These are phyloP conservation scores for Beauveria brongniartii DNA, from an alignment of 2,329 filamentous ascomycete genomes.

Conservation along the genomic window DNA sequence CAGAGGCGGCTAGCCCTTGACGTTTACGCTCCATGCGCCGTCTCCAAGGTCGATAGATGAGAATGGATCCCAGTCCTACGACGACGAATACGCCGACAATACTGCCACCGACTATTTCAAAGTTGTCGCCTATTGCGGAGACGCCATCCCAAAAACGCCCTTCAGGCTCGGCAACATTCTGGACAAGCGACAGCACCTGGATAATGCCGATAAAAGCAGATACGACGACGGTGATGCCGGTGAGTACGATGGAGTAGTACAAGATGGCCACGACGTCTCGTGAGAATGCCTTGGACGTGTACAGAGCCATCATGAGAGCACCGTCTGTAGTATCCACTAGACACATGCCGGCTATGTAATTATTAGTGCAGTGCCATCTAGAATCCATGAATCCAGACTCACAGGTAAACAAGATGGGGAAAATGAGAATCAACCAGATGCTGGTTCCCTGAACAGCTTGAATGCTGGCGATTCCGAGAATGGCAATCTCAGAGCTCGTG, in stretches of 20 bases:
- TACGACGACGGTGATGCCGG: conserved; percentile 72
- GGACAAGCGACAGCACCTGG: conserved; percentile 70
- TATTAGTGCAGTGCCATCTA: not conserved
- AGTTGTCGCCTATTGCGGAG: conserved; percentile 65
- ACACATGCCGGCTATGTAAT: conserved; percentile 77
- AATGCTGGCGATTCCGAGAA: conserved; percentile 83
- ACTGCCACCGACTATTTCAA: conserved; percentile 74
- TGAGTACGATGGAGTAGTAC: conserved; percentile 88
- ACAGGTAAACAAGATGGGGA: conserved; percentile 83
- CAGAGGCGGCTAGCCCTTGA: conserved; percentile 1
- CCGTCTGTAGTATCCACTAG: conserved; percentile 88
- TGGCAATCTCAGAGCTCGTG: conserved; percentile 86
- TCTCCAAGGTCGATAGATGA: conserved; percentile 76
- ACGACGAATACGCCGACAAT: conserved; percentile 83
- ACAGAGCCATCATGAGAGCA: conserved; percentile 89
- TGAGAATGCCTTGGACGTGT: conserved; percentile 71
- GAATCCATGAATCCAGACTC: conserved; percentile 16
- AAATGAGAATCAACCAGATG: conserved; percentile 90
- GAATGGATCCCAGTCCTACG: conserved; percentile 63
- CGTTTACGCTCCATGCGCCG: conserved; percentile 28
- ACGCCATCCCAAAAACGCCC: conserved; percentile 91
- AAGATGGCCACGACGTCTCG: conserved; percentile 80
- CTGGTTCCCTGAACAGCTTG: conserved; percentile 79
- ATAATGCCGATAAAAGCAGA: conserved; percentile 79
- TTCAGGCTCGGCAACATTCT: conserved; percentile 64